A percentile compares a stretch with the other conserved stretches of the same genome.
Conservation (phyloP, 2,329 filamentous ascomycete species). For the Aspergillus sp. region DNA sequence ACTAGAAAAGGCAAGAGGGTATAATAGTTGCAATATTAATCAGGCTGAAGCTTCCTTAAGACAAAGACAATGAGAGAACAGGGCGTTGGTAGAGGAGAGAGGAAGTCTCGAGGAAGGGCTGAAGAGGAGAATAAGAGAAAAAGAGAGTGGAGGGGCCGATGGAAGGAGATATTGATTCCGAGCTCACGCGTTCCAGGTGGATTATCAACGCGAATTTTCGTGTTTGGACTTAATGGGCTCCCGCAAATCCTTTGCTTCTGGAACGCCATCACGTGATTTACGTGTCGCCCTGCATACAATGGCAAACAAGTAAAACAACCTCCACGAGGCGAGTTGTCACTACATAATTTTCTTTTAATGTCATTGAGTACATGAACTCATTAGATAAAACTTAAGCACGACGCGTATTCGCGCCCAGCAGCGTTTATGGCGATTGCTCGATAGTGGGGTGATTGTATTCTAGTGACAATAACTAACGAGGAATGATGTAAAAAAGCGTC, state of each 20-base stretch:
- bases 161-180: constrained; percentile 33
- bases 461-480: constrained; percentile 1
- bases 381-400: neutral
- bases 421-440: neutral
- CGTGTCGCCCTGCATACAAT: neutral
- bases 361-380: neutral
- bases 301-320: neutral
- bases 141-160: constrained; percentile 28
- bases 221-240: constrained; percentile 31
- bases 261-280: neutral
- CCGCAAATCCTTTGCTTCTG: constrained; percentile 14
- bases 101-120: constrained; percentile 14
- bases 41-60: constrained; percentile 4
- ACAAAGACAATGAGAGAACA: constrained; percentile 4
- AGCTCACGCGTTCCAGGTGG: constrained; percentile 32
- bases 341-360: neutral
- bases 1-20: constrained; percentile 19
- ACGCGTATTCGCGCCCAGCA: neutral
- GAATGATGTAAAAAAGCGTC: constrained; percentile 7
- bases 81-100: neutral
- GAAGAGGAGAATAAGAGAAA: constrained; percentile 24
- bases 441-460: neutral
- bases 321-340: neutral
- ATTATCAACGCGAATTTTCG: constrained; percentile 35
- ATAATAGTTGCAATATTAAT: constrained; percentile 13